Evolutionary conservation across 805 yeast genomes (phyloP).

Genomic region (Clavispora phyllophila): DNA sequence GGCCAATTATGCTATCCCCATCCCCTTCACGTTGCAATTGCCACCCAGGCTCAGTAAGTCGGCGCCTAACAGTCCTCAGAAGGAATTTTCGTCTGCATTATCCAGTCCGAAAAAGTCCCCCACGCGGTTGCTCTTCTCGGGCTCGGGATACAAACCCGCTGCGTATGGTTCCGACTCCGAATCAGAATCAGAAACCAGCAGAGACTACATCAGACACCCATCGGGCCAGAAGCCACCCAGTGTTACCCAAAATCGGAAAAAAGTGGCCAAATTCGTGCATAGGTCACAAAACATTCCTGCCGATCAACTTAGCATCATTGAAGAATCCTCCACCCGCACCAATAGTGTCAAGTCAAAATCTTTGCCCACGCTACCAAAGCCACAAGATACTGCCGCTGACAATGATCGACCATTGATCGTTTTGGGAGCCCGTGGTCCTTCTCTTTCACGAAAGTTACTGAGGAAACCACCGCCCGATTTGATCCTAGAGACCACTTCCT

Average conservation of each 20-base stretch:
- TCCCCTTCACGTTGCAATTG: constrained; percentile 36
- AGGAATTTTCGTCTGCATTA: neutral
- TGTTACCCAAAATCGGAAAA: constrained; percentile 20
- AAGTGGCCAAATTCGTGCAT: constrained; percentile 20
- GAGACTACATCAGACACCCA: neutral
- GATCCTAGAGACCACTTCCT: neutral
- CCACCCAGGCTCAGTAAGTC: constrained; percentile 35
- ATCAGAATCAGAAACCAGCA: constrained; percentile 13
- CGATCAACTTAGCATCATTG: constrained; percentile 40
- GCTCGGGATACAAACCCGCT: constrained; percentile 33
- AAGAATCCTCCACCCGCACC: constrained; percentile 30
- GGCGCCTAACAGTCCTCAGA: constrained; percentile 3
- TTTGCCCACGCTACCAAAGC: constrained; percentile 1
- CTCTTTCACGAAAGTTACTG: neutral
- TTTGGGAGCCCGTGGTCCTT: neutral
- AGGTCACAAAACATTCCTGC: constrained; percentile 17
- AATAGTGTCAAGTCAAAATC: constrained; percentile 22
- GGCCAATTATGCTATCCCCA: constrained; percentile 32
- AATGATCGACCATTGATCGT: neutral
- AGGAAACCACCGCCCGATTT: neutral
- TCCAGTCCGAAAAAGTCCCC: constrained; percentile 5
- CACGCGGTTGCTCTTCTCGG: constrained; percentile 27
- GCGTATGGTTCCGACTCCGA: constrained; percentile 16
- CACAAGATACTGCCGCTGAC: neutral
- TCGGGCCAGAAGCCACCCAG: constrained; percentile 22